Evolutionary conservation across 441 rosid genomes (phyloP).

Genomic region (Adansonia rubrostipa): DNA sequence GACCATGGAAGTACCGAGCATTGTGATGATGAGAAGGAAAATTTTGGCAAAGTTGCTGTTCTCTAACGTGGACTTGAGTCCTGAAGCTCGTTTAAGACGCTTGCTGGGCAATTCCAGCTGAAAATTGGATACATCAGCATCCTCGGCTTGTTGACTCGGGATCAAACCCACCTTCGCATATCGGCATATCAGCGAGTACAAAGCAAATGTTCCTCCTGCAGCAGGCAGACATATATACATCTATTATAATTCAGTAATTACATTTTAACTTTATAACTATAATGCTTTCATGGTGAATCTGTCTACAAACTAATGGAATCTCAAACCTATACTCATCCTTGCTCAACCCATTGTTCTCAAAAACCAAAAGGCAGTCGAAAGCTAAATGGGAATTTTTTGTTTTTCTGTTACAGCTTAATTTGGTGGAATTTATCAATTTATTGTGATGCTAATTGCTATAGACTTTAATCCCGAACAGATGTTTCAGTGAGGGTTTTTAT

Average conservation of each 20-base stretch:
- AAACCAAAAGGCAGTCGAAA: too few species aligned
- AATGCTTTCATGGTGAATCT: too few species aligned
- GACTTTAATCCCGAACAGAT: too few species aligned
- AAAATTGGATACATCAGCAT: conserved; percentile 47
- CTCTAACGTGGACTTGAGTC: conserved; percentile 47
- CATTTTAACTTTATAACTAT: not conserved
- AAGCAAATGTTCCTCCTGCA: conserved; percentile 51
- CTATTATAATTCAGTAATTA: too few species aligned
- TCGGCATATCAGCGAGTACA: conserved; percentile 59
- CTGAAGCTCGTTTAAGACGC: conserved; percentile 38
- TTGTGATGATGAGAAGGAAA: conserved; percentile 51
- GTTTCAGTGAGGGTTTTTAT: too few species aligned
- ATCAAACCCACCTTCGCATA: conserved; percentile 54
- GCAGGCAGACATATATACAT: not conserved
- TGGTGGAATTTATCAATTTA: too few species aligned
- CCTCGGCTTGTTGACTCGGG: conserved; percentile 55
- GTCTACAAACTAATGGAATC: too few species aligned
- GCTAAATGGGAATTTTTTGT: too few species aligned
- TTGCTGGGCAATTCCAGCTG: conserved; percentile 46
- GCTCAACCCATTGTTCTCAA: not conserved
- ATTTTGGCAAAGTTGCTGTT: conserved; percentile 41
- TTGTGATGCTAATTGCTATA: too few species aligned
- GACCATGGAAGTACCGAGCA: conserved; percentile 72
- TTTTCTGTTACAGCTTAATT: too few species aligned
- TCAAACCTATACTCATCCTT: not conserved